phyloP scores from a whole-genome alignment of 176 grass and related monocot genomes.

The Puya raimondii region DNA sequence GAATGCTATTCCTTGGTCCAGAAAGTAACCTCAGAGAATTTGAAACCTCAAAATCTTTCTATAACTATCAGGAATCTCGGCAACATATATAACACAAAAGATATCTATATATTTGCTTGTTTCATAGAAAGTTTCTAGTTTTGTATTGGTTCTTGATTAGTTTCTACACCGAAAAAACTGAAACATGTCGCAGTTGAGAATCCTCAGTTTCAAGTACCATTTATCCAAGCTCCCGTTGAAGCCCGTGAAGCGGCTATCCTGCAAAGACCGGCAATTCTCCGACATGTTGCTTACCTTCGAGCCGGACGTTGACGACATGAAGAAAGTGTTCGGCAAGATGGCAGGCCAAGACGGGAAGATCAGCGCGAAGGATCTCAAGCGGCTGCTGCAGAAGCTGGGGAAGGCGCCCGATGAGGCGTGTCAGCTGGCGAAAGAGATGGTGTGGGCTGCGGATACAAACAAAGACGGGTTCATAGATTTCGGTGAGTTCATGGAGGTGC shows the following conservation, averaged over 20 bases:
- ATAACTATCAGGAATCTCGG: conserved; percentile 30
- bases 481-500: conserved; percentile 61
- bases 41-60: conserved; percentile 35
- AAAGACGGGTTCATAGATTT: conserved; percentile 49
- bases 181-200: conserved; percentile 43
- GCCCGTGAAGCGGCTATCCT: conserved; percentile 13
- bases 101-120: conserved; percentile 10
- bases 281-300: conserved; percentile 35
- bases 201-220: conserved; percentile 68
- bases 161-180: neutral
- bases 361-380: conserved; percentile 19
- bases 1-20: conserved; percentile 13
- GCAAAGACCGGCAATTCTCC: conserved; percentile 31
- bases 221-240: conserved; percentile 34
- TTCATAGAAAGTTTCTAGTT: neutral
- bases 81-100: neutral
- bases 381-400: conserved; percentile 21
- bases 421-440: conserved; percentile 35
- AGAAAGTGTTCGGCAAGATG: conserved; percentile 44
- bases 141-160: neutral
- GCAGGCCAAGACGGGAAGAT: conserved; percentile 24
- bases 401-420: neutral
- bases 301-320: conserved; percentile 54
- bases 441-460: conserved; percentile 33
- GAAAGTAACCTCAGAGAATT: conserved; percentile 18